These are phyloP conservation scores for Cercospora zeina DNA, from an alignment of 2,329 filamentous ascomycete genomes.

Conservation along the genomic window DNA sequence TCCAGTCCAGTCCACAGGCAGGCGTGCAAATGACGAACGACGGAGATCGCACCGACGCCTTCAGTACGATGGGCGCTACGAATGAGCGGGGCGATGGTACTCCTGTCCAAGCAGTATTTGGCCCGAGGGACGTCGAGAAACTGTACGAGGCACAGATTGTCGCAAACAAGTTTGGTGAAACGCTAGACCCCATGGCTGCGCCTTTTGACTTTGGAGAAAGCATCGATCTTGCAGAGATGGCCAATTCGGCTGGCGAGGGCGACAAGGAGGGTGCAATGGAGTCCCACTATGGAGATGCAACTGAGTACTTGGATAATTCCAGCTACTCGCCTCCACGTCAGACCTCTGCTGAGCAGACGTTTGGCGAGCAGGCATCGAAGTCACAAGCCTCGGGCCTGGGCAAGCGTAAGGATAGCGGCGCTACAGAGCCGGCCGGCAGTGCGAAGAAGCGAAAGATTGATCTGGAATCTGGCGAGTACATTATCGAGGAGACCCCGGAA, in stretches of 20 bases:
- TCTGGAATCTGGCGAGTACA: slow-evolving; percentile 9
- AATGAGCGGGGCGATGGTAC: neutral
- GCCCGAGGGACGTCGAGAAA: slow-evolving; percentile 18
- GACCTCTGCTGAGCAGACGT: neutral
- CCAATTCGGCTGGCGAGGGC: neutral
- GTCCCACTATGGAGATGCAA: neutral
- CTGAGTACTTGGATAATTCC: neutral
- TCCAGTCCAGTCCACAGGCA: neutral
- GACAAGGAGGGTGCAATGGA: neutral
- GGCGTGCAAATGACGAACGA: slow-evolving; percentile 1
- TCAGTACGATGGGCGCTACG: neutral
- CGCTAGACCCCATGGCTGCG: slow-evolving; percentile 15
- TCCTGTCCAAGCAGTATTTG: slow-evolving; percentile 11
- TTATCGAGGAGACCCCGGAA: neutral
- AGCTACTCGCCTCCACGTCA: neutral
- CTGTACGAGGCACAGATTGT: slow-evolving; percentile 13
- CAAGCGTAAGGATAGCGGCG: slow-evolving; percentile 27
- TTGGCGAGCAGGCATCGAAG: neutral
- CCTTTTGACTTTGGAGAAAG: slow-evolving; percentile 20
- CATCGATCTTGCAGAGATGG: neutral
- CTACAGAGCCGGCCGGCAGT: neutral
- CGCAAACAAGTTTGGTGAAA: slow-evolving; percentile 6
- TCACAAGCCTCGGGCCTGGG: slow-evolving; percentile 16
- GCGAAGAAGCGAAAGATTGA: slow-evolving; percentile 19
- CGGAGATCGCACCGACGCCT: neutral